These are phyloP conservation scores for Populus euphratica DNA, from an alignment of 345 rosid genomes.

Conservation along the genomic window DNA sequence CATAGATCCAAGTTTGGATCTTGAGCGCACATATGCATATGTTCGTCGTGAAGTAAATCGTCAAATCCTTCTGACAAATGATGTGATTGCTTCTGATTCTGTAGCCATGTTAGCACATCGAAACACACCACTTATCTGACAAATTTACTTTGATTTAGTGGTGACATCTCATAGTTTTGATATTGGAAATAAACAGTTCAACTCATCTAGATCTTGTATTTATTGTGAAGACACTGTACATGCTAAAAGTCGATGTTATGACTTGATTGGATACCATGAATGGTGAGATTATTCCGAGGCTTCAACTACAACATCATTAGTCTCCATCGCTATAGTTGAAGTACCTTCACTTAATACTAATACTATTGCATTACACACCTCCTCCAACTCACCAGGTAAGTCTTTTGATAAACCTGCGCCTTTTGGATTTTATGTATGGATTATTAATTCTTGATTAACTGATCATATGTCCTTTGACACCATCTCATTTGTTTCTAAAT, in stretches of 20 bases:
- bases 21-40: background rate
- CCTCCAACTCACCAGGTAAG: background rate
- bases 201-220: background rate
- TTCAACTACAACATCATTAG: background rate
- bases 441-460: constrained; percentile 1
- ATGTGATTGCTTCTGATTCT: background rate
- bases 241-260: background rate
- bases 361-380: no score
- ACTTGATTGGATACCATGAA: background rate
- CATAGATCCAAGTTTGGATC: no score
- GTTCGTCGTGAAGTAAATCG: background rate
- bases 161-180: background rate
- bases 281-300: background rate
- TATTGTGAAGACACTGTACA: background rate
- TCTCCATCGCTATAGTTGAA: no score
- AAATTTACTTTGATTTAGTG: no score
- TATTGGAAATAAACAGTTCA: background rate
- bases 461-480: constrained; percentile 7
- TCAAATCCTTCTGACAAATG: background rate
- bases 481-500: background rate
- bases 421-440: background rate
- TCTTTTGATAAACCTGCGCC: background rate
- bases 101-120: background rate
- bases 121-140: background rate
- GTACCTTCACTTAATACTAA: no score